Base-by-base conservation (phyloP, 495 filamentous ascomycete genomes). In the Penicillium psychrofluorescens region DNA sequence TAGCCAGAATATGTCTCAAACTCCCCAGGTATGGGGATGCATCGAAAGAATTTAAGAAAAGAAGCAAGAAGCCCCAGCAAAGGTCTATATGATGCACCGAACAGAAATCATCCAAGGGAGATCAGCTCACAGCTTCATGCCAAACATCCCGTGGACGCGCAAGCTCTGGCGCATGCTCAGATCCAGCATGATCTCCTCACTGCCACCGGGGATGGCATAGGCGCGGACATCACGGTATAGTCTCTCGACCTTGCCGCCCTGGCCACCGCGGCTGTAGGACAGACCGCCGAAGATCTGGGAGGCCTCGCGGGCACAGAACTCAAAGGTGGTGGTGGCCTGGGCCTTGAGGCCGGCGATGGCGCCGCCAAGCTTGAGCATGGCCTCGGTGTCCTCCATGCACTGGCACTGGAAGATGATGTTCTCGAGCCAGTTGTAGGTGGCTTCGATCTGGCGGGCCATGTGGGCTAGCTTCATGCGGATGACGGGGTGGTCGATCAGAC, bases 111-210 rank as follows among this genome's bases (percentile, higher is more conserved):
- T 28, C 48, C 37, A 46, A 42, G 11, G 47, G 31, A 35, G 22
- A 22, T 22, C 32, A 3, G 10, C 6, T 66, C 83, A 98, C 55
- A 98, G 62, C 76, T 96, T 98, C 90, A 98, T 96, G 4, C 92
- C 92, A 62, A 95, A 69, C 55, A 81, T 84, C 74, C 95, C 81
- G 49, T 90, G 86, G 30, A 98, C 92, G 64, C 79, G 80, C 75
- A 96, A 61, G 55, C 84, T 84, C 73, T 98, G 92, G 48, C 92
- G 76, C 64, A 98, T 95, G 65, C 88, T 95, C 54, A 98, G 67
- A 71, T 98, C 92, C 50, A 96, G 69, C 92, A 98, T 98, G 47
- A 98, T 98, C 77, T 98, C 92, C 71, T 98, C 92, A 59, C 80
- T 86, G 30, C 92, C 92, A 62, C 92, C 92, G 5, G 92, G 92